Evolutionary conservation across 345 rosid genomes (phyloP), one percentile per base, ranked within the genome.

Genomic region (Brassica carinata): DNA sequence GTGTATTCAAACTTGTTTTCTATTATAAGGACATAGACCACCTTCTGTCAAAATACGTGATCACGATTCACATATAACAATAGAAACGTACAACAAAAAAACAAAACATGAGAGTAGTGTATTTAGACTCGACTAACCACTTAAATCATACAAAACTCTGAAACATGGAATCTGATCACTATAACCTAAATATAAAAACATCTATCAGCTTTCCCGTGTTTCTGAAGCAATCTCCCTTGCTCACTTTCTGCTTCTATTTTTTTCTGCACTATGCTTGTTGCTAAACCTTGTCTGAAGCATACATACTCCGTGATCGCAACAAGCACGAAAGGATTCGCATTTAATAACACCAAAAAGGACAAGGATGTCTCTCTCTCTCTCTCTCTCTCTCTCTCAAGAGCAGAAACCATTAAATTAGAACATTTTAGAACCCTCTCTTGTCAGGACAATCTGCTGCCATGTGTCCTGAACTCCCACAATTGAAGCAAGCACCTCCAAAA

Each of bases 401-500:
- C 78, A 81, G 74, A 77, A 71, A 27, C 68, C 51, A 29, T 33
- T 51, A 3, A 14, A 5, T 26, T 4, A 4, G 27, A 29, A 0
- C 67, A 34, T 17, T 85, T 67, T 87, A 90, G 75, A 76, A 91
- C 18, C 76, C 89, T 43, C 75, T 66, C 79, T 86, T 87, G 79
- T 72, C 86, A 31, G 96, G 94, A 83, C 97, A 96, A 75, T 96
- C 94, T 38, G 99, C 74, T 83, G 99, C 92, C 83, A 88, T 89
- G 75, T 96, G 98, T 55, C 99, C 97, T 5, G 90, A 67, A 61
- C 82, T 86, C 36, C 98, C 97, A 67, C 96, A 93, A 76, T 59
- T 87, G 84, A 93, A 95, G 79, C 98, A 93, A 1, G 97, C 70
- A 67, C 99, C 97, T 62, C 99, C 97, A 30, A 93, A 93, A 76